Percentiles rank a stretch among this genome's conserved stretches.
phyloP scores from a whole-genome alignment of 495 filamentous ascomycete genomes.

The Neurospora sp. region DNA sequence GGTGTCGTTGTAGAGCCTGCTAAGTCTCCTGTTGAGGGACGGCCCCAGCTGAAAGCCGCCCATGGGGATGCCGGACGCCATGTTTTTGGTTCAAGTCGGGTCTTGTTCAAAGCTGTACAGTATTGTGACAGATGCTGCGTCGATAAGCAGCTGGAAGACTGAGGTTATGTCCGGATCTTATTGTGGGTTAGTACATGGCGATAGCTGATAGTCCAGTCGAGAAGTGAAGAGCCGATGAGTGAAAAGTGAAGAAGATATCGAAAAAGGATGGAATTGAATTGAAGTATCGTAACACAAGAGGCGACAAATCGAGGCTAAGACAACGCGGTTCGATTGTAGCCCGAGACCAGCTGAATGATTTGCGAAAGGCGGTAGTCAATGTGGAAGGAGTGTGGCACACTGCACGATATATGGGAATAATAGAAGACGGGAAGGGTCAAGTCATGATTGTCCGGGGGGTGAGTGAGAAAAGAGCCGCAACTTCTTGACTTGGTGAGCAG shows the following conservation, averaged over 20 bases:
- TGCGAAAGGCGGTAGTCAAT: not conserved
- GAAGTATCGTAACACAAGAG: not conserved
- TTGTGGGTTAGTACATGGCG: not conserved
- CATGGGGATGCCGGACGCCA: constrained; percentile 39
- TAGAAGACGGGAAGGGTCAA: not conserved
- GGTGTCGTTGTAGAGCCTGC: constrained; percentile 84
- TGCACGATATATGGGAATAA: not conserved
- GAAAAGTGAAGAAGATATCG: not conserved
- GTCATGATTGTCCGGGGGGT: not conserved
- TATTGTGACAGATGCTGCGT: not conserved
- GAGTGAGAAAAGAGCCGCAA: not conserved
- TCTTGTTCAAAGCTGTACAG: not conserved
- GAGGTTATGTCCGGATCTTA: not conserved
- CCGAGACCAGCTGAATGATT: not conserved
- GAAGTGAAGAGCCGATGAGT: not conserved
- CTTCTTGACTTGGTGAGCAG: not conserved
- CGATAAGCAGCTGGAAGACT: not conserved
- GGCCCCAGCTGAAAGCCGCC: constrained; percentile 32
- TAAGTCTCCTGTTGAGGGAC: constrained; percentile 60
- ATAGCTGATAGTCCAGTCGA: not conserved
- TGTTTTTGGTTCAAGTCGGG: constrained; percentile 9
- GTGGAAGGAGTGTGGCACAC: not conserved
- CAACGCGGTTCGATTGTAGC: not conserved
- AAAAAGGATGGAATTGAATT: not conserved
- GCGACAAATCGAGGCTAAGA: not conserved